Evolutionary conservation across 148 eudicot genomes (phyloP).

Genomic region (Spergularia bocconei): DNA sequence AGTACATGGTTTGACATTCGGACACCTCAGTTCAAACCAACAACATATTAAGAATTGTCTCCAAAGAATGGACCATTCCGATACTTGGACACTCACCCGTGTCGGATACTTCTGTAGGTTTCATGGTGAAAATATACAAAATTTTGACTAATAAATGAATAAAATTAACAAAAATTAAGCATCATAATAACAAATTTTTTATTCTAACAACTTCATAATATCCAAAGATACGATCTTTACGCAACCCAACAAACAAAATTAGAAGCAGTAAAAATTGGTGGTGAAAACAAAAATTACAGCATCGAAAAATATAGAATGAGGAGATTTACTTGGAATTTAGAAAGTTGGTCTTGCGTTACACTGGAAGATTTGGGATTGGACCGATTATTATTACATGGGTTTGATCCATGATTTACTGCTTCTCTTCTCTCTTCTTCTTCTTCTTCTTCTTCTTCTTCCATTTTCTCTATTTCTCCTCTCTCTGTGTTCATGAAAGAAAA

Average conservation of each 20-base stretch:
- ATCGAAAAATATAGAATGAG: neutral
- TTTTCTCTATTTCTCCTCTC: slow-evolving; percentile 7
- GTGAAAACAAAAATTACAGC: neutral
- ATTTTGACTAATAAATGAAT: too few relatives aligned
- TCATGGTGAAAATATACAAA: too few relatives aligned
- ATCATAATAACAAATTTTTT: too few relatives aligned
- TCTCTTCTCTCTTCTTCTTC: slow-evolving; percentile 44
- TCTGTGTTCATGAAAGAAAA: too few relatives aligned
- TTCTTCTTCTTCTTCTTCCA: slow-evolving; percentile 29
- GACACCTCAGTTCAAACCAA: too few relatives aligned
- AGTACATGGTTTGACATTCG: too few relatives aligned
- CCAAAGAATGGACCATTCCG: too few relatives aligned
- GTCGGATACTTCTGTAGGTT: too few relatives aligned
- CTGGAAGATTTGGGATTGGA: slow-evolving; percentile 43
- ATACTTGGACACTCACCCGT: too few relatives aligned
- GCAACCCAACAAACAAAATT: neutral
- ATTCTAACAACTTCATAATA: too few relatives aligned
- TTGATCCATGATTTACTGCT: slow-evolving; percentile 40
- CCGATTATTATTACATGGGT: slow-evolving; percentile 19
- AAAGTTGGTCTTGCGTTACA: slow-evolving; percentile 47
- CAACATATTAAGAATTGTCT: too few relatives aligned
- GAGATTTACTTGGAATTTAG: slow-evolving; percentile 59
- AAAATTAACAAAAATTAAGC: too few relatives aligned
- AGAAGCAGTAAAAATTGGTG: neutral
- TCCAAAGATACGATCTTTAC: neutral